Conservation (phyloP, 768 basidiomycete species). For the Leccinellum albellum region DNA sequence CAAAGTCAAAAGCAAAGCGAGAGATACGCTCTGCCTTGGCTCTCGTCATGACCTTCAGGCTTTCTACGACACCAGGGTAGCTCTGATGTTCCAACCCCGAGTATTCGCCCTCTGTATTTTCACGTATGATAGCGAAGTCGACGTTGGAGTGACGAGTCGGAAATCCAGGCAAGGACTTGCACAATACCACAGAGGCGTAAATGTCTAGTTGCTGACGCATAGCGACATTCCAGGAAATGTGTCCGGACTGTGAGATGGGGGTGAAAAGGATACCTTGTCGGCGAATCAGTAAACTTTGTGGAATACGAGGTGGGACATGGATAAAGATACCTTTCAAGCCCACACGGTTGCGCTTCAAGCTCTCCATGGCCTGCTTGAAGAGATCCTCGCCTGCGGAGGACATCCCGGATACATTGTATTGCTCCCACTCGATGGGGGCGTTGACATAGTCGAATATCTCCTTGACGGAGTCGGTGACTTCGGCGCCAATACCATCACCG, state of each 20-base stretch:
- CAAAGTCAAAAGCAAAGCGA: slow-evolving; percentile 98
- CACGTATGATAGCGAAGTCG: slow-evolving; percentile 98
- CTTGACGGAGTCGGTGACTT: slow-evolving; percentile 98
- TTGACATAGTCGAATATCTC: slow-evolving; percentile 98
- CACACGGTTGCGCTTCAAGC: slow-evolving; percentile 93
- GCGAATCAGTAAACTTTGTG: slow-evolving; percentile 2
- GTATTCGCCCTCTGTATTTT: slow-evolving; percentile 99
- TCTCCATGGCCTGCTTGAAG: slow-evolving; percentile 98
- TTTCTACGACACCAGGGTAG: slow-evolving; percentile 97
- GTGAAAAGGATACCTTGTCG: slow-evolving; percentile 92
- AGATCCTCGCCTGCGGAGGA: slow-evolving; percentile 91
- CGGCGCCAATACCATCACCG: slow-evolving; percentile 95
- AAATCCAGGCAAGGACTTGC: slow-evolving; percentile 95
- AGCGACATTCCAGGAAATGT: slow-evolving; percentile 99
- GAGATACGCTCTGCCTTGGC: slow-evolving; percentile 95
- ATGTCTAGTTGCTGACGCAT: slow-evolving; percentile 99
- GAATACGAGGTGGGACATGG: background rate
- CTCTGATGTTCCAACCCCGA: slow-evolving; percentile 97
- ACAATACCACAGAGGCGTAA: slow-evolving; percentile 96
- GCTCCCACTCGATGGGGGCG: slow-evolving; percentile 98
- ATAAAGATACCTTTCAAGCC: slow-evolving; percentile 84
- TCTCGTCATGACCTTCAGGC: slow-evolving; percentile 93
- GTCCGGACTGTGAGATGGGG: slow-evolving; percentile 91
- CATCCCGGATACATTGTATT: slow-evolving; percentile 96
- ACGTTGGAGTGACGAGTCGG: slow-evolving; percentile 95